phyloP scores from a whole-genome alignment of 306 rosid genomes.

The Crotalaria pallida region DNA sequence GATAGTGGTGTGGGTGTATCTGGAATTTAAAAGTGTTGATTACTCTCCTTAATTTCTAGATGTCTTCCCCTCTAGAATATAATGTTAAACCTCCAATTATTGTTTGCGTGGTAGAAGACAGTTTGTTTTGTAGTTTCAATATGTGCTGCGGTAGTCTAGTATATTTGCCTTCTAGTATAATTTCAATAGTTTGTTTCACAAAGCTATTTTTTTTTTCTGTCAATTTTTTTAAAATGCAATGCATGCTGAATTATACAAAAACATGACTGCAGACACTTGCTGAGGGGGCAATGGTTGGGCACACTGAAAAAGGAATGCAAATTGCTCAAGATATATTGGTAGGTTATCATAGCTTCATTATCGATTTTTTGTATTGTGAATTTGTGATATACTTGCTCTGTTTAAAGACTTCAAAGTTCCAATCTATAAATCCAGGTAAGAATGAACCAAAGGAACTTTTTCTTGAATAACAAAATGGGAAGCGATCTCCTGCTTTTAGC shows the following conservation, averaged over 20 bases:
- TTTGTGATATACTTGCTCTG: not conserved
- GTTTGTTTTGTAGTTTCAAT: not conserved
- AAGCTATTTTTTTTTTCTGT: not conserved
- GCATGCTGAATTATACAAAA: slow-evolving; percentile 19
- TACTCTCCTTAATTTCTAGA: not conserved
- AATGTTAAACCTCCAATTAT: not conserved
- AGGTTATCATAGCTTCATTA: slow-evolving; percentile 21
- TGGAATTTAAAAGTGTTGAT: not conserved
- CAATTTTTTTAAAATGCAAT: not conserved
- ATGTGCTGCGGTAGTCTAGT: not conserved
- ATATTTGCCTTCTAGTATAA: not conserved
- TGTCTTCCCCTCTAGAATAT: not conserved
- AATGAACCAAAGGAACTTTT: slow-evolving; percentile 54
- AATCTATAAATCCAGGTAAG: slow-evolving; percentile 38
- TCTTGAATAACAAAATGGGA: slow-evolving; percentile 42
- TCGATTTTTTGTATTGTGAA: not conserved
- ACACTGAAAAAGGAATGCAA: slow-evolving; percentile 90
- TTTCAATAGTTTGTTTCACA: no score
- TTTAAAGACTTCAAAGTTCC: not conserved
- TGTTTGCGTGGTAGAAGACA: not conserved
- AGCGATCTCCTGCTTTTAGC: slow-evolving; percentile 73
- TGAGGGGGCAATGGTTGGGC: slow-evolving; percentile 88
- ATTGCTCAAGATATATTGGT: slow-evolving; percentile 78
- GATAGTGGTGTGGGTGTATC: not conserved
- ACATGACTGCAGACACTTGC: slow-evolving; percentile 59